Evolutionary conservation across 176 grass and related monocot genomes (phyloP).

Genomic region (Areca catechu): DNA sequence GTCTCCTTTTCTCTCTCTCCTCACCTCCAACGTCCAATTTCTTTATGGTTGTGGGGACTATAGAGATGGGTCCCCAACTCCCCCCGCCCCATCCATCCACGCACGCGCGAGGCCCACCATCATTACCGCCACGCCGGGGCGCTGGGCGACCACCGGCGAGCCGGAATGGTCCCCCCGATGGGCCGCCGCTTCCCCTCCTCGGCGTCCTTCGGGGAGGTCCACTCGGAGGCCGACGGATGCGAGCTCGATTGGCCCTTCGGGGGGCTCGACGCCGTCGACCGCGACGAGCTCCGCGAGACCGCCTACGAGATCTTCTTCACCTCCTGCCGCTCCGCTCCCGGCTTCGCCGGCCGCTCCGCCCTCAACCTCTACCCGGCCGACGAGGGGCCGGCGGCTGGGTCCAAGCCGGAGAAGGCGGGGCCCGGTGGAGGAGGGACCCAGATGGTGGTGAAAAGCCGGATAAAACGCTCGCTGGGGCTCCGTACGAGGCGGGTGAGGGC

Average conservation of each 20-base stretch:
- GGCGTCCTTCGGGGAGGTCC: conserved; percentile 8
- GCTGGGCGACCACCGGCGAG: not conserved
- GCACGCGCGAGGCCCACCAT: too few relatives aligned
- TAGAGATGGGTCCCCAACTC: not conserved
- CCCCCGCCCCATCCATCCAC: not conserved
- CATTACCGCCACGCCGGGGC: too few relatives aligned
- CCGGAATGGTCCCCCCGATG: not conserved
- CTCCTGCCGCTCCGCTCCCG: conserved; percentile 23
- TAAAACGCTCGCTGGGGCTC: conserved; percentile 44
- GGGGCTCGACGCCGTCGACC: conserved; percentile 26
- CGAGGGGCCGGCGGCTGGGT: not conserved
- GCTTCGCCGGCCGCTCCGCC: conserved; percentile 11
- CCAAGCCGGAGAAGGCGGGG: not conserved
- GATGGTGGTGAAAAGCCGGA: conserved; percentile 39
- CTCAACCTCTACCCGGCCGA: not conserved
- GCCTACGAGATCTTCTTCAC: conserved; percentile 61
- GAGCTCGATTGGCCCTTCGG: conserved; percentile 61
- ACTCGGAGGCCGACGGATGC: not conserved
- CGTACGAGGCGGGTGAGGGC: conserved; percentile 26
- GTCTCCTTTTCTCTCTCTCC: not conserved
- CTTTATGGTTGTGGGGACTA: not conserved
- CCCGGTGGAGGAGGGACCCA: not conserved
- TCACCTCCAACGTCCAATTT: not conserved
- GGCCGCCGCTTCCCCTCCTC: conserved; percentile 21
- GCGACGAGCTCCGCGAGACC: conserved; percentile 34